A percentile compares a stretch with the other conserved stretches of the same genome.
Evolutionary conservation across 2,329 filamentous ascomycete species (phyloP).

Genomic region (Passalora sequoiae): DNA sequence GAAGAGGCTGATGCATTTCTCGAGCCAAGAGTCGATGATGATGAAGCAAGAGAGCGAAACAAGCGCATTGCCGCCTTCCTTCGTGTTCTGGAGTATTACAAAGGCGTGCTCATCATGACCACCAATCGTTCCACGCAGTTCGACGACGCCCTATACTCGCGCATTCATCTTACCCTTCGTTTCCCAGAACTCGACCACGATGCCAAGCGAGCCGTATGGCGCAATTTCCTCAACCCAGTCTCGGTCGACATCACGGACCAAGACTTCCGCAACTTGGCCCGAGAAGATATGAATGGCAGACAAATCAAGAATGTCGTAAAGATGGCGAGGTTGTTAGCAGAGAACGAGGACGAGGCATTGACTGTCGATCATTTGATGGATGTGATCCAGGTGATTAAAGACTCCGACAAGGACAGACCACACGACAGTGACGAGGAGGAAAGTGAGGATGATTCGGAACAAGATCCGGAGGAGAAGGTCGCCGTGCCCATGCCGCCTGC

Average conservation of each 20-base stretch:
- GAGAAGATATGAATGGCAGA: neutral
- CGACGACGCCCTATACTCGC: slow-evolving; percentile 35
- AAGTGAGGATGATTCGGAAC: too few species aligned
- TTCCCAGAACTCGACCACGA: slow-evolving; percentile 12
- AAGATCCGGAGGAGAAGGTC: too few species aligned
- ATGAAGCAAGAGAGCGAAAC: slow-evolving; percentile 40
- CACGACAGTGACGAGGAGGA: slow-evolving; percentile 45
- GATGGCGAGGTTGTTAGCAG: neutral
- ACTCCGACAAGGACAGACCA: slow-evolving; percentile 41
- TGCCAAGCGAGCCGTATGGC: slow-evolving; percentile 61
- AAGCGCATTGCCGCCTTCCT: slow-evolving; percentile 38
- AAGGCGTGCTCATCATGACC: slow-evolving; percentile 38
- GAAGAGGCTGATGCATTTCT: slow-evolving; percentile 48
- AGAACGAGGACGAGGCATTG: neutral
- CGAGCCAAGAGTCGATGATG: slow-evolving; percentile 37
- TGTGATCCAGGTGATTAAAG: slow-evolving; percentile 1
- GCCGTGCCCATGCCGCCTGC: too few species aligned
- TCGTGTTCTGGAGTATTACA: slow-evolving; percentile 34
- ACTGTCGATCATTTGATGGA: neutral
- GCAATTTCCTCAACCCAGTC: slow-evolving; percentile 54
- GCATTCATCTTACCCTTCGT: slow-evolving; percentile 32
- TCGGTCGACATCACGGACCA: neutral
- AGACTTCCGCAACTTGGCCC: neutral
- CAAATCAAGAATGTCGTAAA: slow-evolving; percentile 2
- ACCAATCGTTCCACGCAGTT: slow-evolving; percentile 35